These are phyloP conservation scores for Coemansia sp. DNA, from an alignment of 192 early-diverging fungal genomes.

Conservation along the genomic window DNA sequence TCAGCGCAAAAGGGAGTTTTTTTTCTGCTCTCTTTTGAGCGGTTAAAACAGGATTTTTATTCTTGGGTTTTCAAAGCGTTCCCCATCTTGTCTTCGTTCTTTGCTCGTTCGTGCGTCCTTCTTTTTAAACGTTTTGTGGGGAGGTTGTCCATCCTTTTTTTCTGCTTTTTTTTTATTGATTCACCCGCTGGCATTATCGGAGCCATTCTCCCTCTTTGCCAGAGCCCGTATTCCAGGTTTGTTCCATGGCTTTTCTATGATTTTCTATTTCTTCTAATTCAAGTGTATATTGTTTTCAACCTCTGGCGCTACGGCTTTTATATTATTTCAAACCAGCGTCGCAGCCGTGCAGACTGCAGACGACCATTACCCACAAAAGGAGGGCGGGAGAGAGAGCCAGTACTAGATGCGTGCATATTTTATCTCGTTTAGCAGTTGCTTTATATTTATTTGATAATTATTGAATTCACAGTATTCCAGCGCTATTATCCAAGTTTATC, in stretches of 20 bases:
- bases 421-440: too few species aligned
- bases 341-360: too few species aligned
- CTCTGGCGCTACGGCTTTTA: too few species aligned
- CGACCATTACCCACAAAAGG: too few species aligned
- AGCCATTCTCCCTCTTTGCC: neutral
- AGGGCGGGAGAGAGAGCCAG: too few species aligned
- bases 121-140: neutral
- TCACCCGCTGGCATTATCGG: neutral
- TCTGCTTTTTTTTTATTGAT: neutral
- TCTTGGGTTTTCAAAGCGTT: neutral
- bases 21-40: neutral
- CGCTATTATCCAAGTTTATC: neutral
- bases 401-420: too few species aligned
- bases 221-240: neutral
- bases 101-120: neutral
- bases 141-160: neutral
- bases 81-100: conserved; percentile 6
- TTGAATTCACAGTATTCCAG: neutral
- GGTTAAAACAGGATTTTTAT: conserved; percentile 8
- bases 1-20: neutral
- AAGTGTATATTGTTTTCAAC: neutral
- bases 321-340: too few species aligned
- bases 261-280: conserved; percentile 7
- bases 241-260: neutral
- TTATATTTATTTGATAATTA: too few species aligned